A percentile compares a stretch with the other conserved stretches of the same genome.
Conservation (phyloP, 768 basidiomycete genomes). For the Mycena maculata region DNA sequence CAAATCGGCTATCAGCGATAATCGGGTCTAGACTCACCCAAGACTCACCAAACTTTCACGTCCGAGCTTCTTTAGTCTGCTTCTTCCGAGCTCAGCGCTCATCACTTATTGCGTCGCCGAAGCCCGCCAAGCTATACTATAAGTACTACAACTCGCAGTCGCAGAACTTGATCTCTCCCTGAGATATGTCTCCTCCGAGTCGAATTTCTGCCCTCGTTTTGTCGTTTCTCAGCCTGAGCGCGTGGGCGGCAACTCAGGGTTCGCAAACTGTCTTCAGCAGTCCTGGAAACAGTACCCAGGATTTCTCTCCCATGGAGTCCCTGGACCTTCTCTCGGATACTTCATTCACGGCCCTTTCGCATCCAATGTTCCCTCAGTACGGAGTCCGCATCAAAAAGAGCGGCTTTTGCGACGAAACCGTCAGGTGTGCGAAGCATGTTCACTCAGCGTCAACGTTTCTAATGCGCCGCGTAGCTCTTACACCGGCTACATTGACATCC, state of each 20-base stretch:
- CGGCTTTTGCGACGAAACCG: slow-evolving; percentile 50
- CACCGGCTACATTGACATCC: slow-evolving; percentile 62
- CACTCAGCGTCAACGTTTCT: not conserved
- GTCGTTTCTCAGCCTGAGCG: not conserved
- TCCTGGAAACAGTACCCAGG: not conserved
- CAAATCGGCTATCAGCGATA: too few relatives aligned
- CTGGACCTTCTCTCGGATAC: slow-evolving; percentile 18
- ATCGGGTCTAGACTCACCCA: too few relatives aligned
- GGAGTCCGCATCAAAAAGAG: slow-evolving; percentile 52
- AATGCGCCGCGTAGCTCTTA: slow-evolving; percentile 45
- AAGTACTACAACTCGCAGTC: too few relatives aligned
- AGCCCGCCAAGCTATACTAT: too few relatives aligned
- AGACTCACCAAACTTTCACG: too few relatives aligned
- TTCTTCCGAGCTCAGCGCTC: too few relatives aligned
- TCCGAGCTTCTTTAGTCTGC: too few relatives aligned
- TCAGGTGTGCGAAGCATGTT: slow-evolving; percentile 40
- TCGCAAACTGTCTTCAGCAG: not conserved
- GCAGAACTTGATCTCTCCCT: too few relatives aligned
- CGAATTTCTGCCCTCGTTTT: not conserved
- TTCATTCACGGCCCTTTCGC: slow-evolving; percentile 39
- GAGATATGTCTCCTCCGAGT: not conserved
- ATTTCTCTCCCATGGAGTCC: not conserved
- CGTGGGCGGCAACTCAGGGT: not conserved
- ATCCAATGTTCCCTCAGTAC: slow-evolving; percentile 57
- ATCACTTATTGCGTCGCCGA: too few relatives aligned